Base-by-base conservation (phyloP, 345 rosid species). In the Brassica incana region DNA sequence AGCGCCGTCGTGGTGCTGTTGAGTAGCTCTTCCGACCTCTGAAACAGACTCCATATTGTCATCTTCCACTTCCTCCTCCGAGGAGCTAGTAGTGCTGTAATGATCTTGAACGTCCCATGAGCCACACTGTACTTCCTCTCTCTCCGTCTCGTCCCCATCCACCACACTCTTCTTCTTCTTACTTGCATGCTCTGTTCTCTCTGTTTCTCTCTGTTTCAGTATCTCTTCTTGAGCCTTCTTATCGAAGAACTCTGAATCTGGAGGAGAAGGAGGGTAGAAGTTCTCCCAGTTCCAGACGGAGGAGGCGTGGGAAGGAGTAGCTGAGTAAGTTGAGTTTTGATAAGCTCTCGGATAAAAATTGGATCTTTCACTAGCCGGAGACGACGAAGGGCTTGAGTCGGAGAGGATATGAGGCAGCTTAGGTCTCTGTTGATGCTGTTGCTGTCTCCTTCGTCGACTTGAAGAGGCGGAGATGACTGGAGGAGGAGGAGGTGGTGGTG, bases 261-360 rank as follows among this genome's bases (percentile, higher is more conserved):
- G 99, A 38, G 99, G 99, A 0, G 99, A 95, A 0, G 99, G 99
- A 81, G 99, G 99, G 74, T 82, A 85, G 79, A 92, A 90, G 72
- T 92, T 90, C 63, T 95, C 99, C 99, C 99, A 95, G 83, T 95
- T 91, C 99, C 98, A 95, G 6, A 88, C 85, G 33, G 99, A 95
- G 65, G 99, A 95, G 1, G 97, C 75, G 60, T 92, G 97, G 0
- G 99, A 95, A 6, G 97, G 97, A 27, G 99, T 91, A 71, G 73
- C 84, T 0, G 98, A 82, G 82, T 95, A 91, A 43, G 86, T 85
- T 2, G 95, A 88, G 73, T 88, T 81, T 82, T 88, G 93, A 58
- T 83, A 88, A 74, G 97, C 94, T 4, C 87, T 83, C 4, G 97
- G 98, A 73, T 76, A 87, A 43, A 79, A 84, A 69, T 82, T 80